Percentiles rank a stretch among this genome's conserved stretches.
These are phyloP conservation scores for Sphagnum tenellum DNA, from an alignment of 225 moss, liverwort and hornwort genomes.

Conservation along the genomic window DNA sequence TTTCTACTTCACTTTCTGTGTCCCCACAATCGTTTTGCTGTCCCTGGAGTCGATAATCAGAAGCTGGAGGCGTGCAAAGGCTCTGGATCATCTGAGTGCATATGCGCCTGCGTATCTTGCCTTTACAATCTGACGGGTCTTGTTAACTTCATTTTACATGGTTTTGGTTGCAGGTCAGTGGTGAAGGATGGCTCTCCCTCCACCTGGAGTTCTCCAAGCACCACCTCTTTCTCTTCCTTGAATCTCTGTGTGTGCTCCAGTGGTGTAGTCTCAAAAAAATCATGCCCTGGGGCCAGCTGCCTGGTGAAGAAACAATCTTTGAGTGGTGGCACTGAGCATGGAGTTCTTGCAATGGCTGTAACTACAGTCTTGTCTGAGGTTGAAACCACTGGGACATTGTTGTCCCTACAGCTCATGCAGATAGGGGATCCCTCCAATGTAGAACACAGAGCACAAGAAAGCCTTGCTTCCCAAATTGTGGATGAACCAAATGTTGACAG, in stretches of 20 bases:
- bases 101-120: background rate
- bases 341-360: conserved; percentile 3
- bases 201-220: conserved; percentile 5
- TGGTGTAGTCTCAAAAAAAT: background rate
- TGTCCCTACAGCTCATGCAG: conserved; percentile 11
- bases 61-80: too few relatives aligned
- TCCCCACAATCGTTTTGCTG: too few relatives aligned
- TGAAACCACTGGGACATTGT: conserved; percentile 11
- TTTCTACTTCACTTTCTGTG: too few relatives aligned
- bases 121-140: too few relatives aligned
- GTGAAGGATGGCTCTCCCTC: background rate
- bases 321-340: too few relatives aligned
- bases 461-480: background rate
- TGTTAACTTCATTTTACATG: background rate
- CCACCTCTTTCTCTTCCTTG: background rate
- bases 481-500: background rate
- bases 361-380: conserved; percentile 18
- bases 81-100: background rate
- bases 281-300: conserved; percentile 7
- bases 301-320: background rate
- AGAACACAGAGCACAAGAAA: conserved; percentile 7
- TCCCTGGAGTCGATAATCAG: too few relatives aligned
- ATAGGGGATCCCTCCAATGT: background rate
- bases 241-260: too few relatives aligned
- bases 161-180: conserved; percentile 17